Evolutionary conservation across 2,329 filamentous ascomycete genomes (phyloP).

Genomic region (Apiospora aurea): DNA sequence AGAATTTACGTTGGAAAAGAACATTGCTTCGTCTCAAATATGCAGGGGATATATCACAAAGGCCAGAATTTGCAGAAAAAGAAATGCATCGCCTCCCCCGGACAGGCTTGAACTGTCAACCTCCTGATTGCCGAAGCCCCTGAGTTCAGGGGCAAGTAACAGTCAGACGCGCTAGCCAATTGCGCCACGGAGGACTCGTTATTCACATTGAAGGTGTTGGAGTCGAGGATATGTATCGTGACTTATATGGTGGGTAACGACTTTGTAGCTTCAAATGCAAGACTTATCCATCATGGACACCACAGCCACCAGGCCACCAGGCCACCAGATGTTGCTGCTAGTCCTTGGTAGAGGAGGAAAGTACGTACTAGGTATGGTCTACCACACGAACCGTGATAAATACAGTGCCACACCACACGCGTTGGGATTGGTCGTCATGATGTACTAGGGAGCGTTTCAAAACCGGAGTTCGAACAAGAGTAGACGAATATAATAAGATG

Average conservation of each 20-base stretch:
- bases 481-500: no score
- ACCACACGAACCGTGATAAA: background rate
- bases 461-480: no score
- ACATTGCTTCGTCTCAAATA: no score
- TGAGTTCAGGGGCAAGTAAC: slow-evolving; percentile 46
- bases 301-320: background rate
- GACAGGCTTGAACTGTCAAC: slow-evolving; percentile 24
- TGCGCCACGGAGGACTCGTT: slow-evolving; percentile 45
- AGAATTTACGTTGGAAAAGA: background rate
- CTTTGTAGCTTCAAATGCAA: background rate
- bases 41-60: background rate
- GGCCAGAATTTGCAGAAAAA: background rate
- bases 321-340: background rate
- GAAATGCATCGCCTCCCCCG: background rate
- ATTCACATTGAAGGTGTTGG: background rate
- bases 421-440: no score
- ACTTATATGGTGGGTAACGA: slow-evolving; percentile 6
- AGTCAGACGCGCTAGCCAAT: slow-evolving; percentile 68
- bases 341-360: background rate
- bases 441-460: no score
- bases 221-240: background rate
- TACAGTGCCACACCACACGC: no score
- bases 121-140: slow-evolving; percentile 19
- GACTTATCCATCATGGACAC: background rate
- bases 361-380: background rate